Conservation (phyloP, 1,284 basidiomycete species). For the Ustilago loliicola region DNA sequence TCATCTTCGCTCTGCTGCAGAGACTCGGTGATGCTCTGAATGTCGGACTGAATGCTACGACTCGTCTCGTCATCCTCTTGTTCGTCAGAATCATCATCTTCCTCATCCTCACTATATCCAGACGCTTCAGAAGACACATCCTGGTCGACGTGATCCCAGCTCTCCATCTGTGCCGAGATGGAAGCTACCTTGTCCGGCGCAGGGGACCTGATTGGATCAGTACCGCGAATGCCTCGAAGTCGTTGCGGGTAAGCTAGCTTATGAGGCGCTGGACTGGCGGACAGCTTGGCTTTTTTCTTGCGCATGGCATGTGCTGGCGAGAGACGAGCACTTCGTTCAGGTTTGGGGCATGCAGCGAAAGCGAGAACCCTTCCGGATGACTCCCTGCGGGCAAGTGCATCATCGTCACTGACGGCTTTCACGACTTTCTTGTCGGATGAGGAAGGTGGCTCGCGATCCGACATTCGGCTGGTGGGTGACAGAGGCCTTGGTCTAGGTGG, state of each 20-base stretch:
- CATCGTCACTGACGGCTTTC: conserved; percentile 8
- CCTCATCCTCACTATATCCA: conserved; percentile 55
- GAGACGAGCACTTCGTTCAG: conserved; percentile 22
- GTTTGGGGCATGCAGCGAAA: conserved; percentile 45
- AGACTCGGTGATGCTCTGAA: conserved; percentile 21
- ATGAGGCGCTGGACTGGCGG: conserved; percentile 49
- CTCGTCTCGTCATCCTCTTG: conserved; percentile 23
- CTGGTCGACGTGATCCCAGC: conserved; percentile 11
- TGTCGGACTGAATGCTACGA: conserved; percentile 13
- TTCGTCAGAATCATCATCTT: conserved; percentile 30
- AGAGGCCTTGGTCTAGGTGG: not conserved
- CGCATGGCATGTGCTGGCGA: conserved; percentile 24
- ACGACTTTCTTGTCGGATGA: not conserved
- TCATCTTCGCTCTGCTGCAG: conserved; percentile 17
- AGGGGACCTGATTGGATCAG: conserved; percentile 44
- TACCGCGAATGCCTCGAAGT: conserved; percentile 37
- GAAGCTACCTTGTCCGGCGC: conserved; percentile 25
- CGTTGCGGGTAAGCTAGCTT: conserved; percentile 43
- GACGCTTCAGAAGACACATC: conserved; percentile 32
- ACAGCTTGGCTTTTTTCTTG: conserved; percentile 27
- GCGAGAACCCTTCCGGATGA: conserved; percentile 23
- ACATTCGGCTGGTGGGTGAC: conserved; percentile 4
- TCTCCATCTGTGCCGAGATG: not conserved
- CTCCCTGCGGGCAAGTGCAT: not conserved
- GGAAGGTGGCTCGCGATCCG: not conserved